Evolutionary conservation across 2,329 filamentous ascomycete species (phyloP).

Genomic region (Talaromyces sp.): DNA sequence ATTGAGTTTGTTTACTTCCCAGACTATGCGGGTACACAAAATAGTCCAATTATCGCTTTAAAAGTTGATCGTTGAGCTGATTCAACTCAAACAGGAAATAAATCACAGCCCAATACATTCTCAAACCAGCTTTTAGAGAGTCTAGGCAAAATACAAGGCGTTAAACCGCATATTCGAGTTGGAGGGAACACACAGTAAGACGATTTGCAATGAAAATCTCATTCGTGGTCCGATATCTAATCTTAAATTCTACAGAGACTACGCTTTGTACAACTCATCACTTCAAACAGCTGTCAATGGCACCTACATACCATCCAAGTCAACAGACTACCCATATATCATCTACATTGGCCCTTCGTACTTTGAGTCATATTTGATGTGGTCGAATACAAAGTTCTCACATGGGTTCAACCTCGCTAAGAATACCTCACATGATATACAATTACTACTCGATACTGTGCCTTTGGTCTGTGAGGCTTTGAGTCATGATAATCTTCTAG

Average conservation of each 20-base stretch:
- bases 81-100: conserved; percentile 47
- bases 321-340: conserved; percentile 63
- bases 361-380: conserved; percentile 66
- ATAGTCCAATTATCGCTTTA: background rate
- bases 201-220: background rate
- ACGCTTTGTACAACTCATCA: conserved; percentile 60
- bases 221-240: too few relatives aligned
- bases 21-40: conserved; percentile 50
- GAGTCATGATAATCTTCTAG: conserved; percentile 52
- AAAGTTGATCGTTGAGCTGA: background rate
- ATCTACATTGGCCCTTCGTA: conserved; percentile 63
- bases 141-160: conserved; percentile 55
- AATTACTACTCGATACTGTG: conserved; percentile 58
- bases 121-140: conserved; percentile 64
- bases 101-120: conserved; percentile 59
- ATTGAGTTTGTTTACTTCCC: conserved; percentile 58
- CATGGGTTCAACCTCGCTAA: conserved; percentile 65
- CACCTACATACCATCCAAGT: conserved; percentile 53
- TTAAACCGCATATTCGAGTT: conserved; percentile 63
- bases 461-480: conserved; percentile 62
- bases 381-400: conserved; percentile 58
- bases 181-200: conserved; percentile 65
- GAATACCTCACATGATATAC: conserved; percentile 55
- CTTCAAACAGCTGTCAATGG: conserved; percentile 57
- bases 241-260: conserved; percentile 48